phyloP scores from a whole-genome alignment of 257 asterid species.

The Dorcoceras hygrometricum region DNA sequence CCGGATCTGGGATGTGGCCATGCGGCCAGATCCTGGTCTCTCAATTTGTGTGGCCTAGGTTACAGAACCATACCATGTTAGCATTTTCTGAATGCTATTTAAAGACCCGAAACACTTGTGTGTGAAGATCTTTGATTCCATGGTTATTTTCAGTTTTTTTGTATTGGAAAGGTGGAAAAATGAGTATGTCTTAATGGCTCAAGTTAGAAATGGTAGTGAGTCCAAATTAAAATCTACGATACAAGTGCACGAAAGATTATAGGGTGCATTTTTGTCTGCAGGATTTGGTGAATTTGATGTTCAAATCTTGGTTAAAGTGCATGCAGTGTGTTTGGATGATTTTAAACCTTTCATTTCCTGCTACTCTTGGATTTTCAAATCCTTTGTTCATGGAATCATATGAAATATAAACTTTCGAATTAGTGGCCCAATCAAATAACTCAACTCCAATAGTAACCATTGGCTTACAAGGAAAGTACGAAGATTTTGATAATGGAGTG shows the following conservation, averaged over 20 bases:
- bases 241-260: not conserved
- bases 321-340: too few relatives aligned
- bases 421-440: not conserved
- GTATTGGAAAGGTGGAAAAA: not conserved
- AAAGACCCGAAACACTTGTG: not conserved
- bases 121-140: not conserved
- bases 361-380: too few relatives aligned
- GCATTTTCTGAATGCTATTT: not conserved
- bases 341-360: too few relatives aligned
- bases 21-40: too few relatives aligned
- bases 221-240: not conserved
- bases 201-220: not conserved
- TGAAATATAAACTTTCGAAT: too few relatives aligned
- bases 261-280: not conserved
- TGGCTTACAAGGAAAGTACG: not conserved
- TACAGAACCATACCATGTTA: not conserved
- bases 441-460: not conserved
- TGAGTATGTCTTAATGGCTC: not conserved
- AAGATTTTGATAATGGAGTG: not conserved
- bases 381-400: too few relatives aligned
- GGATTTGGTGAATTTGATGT: not conserved
- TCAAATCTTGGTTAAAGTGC: too few relatives aligned
- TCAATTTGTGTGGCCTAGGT: not conserved
- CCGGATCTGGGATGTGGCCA: too few relatives aligned
- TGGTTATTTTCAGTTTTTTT: not conserved